Evolutionary conservation across 352 stramenopile genomes (phyloP).

Genomic region (Phytophthora foliorum): DNA sequence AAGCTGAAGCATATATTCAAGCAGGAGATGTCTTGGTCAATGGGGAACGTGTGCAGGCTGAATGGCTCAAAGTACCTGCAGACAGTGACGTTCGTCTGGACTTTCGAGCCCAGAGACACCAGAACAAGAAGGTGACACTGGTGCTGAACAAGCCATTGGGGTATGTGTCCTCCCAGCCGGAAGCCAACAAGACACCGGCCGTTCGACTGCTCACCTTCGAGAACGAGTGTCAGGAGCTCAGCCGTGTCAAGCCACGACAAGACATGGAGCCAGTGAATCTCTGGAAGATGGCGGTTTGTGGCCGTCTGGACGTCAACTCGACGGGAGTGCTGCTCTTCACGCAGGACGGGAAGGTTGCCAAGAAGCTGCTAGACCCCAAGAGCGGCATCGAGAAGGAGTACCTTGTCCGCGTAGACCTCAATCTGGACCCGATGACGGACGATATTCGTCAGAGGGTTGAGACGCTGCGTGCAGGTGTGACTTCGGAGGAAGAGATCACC

Average conservation of each 20-base stretch:
- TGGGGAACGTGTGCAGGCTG: slow-evolving; percentile 63
- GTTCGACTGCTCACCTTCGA: slow-evolving; percentile 80
- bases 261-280: slow-evolving; percentile 65
- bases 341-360: slow-evolving; percentile 81
- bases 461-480: slow-evolving; percentile 65
- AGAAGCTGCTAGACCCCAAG: slow-evolving; percentile 80
- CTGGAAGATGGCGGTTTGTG: slow-evolving; percentile 86
- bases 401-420: slow-evolving; percentile 75
- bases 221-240: slow-evolving; percentile 83
- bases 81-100: slow-evolving; percentile 71
- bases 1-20: slow-evolving; percentile 88
- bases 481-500: slow-evolving; percentile 61
- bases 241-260: slow-evolving; percentile 47
- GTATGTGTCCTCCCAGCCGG: slow-evolving; percentile 84
- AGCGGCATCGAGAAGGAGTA: slow-evolving; percentile 88
- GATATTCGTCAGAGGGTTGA: slow-evolving; percentile 47
- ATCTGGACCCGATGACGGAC: slow-evolving; percentile 53
- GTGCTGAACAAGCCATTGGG: slow-evolving; percentile 88
- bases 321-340: slow-evolving; percentile 86
- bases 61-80: slow-evolving; percentile 76
- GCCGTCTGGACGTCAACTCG: slow-evolving; percentile 87
- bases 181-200: slow-evolving; percentile 69
- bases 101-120: slow-evolving; percentile 72
- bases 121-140: slow-evolving; percentile 83
- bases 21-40: slow-evolving; percentile 79